Evolutionary conservation across 129 eudicot species (phyloP), one percentile per base, ranked within the genome.

Genomic region (Gnaphalium uliginosum): DNA sequence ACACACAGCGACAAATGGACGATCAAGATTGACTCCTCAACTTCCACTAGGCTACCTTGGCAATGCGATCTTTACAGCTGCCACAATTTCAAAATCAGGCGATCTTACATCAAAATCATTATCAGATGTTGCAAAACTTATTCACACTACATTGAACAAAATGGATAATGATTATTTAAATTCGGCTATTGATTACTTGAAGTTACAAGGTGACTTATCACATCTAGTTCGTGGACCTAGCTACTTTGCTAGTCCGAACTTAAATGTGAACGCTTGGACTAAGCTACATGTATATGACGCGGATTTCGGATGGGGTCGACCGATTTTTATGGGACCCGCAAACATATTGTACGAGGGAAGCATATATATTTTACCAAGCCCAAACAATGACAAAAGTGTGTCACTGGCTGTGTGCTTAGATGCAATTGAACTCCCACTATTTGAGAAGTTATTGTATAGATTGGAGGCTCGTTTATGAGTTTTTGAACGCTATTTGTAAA

Each of bases 291-390:
- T 84, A 1, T 27, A 81, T 29, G 95, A 84, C 15, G 79, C 86
- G 0, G 95, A 89, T 69, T 86, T 89, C 13, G 91, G 91, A 15
- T 81, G 88, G 90, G 94, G 90, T 2, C 80, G 78, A n/a, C 89
- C 89, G n/a, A 72, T 81, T 3, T 70, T 57, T 60, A 76, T 81
- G 79, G 91, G 91, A 6, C 91, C 84, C 3, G 89, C 78, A 1
- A 46, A 73, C 54, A 79, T 86, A 18, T 41, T 75, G 50, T 81
- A 71, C 13, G 95, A 86, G 56, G 95, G 95, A 17, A 73, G 71
- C 3, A 56, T 73, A 7, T 76, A 71, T 5, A 69, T 86, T 17
- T 8, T 88, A 51, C 85, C 81, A 6, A 81, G 86, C 76, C 84
- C 83, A 6, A 66, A 23, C 1, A 56, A 78, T 18, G 88, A 88